A percentile compares a stretch with the other conserved stretches of the same genome.
These are phyloP conservation scores for Phytopythium sindhum DNA, from an alignment of 352 stramenopile species.

Conservation along the genomic window DNA sequence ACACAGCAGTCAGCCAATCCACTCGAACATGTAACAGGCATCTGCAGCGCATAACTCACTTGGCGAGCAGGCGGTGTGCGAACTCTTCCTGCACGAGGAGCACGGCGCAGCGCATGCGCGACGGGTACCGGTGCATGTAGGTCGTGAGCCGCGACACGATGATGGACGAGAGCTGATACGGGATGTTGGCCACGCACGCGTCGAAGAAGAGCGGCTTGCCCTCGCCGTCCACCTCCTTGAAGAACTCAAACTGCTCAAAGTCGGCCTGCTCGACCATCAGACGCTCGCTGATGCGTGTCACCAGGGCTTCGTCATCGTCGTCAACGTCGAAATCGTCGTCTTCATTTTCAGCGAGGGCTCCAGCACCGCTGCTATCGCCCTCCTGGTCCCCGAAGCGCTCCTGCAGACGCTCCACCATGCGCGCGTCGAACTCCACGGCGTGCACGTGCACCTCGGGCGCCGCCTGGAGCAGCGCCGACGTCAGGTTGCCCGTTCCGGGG, in stretches of 20 bases:
- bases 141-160: conserved; percentile 72
- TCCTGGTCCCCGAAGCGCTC: conserved; percentile 44
- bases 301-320: neutral
- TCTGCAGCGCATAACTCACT: conserved; percentile 18
- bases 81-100: conserved; percentile 87
- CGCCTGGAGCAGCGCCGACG: conserved; percentile 59
- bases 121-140: conserved; percentile 62
- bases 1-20: neutral
- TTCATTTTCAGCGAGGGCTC: neutral
- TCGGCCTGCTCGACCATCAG: conserved; percentile 39
- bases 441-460: conserved; percentile 49
- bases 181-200: conserved; percentile 83
- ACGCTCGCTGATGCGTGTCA: conserved; percentile 8
- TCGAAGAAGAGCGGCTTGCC: conserved; percentile 30
- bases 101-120: conserved; percentile 54
- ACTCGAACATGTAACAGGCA: neutral
- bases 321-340: conserved; percentile 1
- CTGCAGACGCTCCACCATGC: conserved; percentile 71
- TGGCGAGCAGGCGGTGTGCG: conserved; percentile 64
- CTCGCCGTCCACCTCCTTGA: conserved; percentile 6
- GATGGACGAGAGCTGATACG: conserved; percentile 85
- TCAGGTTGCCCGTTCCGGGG: conserved; percentile 83
- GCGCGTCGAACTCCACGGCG: conserved; percentile 69
- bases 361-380: neutral
- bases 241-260: conserved; percentile 40